Base-by-base conservation (phyloP, 2,329 filamentous ascomycete genomes). In the Lachnellula hyalina region DNA sequence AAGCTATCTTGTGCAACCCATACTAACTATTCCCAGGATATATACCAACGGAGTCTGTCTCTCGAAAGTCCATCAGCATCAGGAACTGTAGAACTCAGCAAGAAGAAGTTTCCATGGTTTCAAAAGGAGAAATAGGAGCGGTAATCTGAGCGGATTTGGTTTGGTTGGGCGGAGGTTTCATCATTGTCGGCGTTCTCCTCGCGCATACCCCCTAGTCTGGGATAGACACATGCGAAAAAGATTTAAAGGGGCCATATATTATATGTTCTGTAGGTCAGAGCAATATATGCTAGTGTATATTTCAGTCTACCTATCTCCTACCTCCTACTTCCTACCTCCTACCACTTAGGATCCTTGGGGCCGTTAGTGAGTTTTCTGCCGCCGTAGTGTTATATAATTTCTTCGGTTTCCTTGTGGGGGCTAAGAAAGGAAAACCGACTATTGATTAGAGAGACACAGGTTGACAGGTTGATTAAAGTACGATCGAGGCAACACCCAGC, bases 61-160 rank as follows among this genome's bases (percentile, higher is more conserved):
- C 73, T 86, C 17, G 83, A 86, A 68, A 81, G 77, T 47, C 55
- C 71, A 67, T 72, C 74, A 14, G 74, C 71, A 68, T 71, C 74
- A 14, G 74, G 74, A 1, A 70, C 74, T 5, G 62, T 72, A 5
- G 82, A 84, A 47, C 68, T 75, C 25, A 69, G 72, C 52, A 86
- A 80, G 73, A 85, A 85, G 73, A 85, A 85, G 67, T 86, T 86
- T 63, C 80, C 81, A 11, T 86, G 83, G 83, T 81, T 85, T 52
- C 65, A 68, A 53, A 68, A 66, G 47, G 58, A 67, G 42, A 63
- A 63, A 42, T 62, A 51, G 7, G 38, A 21, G 17, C 35, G 36
- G 21, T n/a, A 17, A 41, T 45, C 14, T 42, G 19, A 32, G 23
- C 15, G n/a, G 23, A 14, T 50, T 51, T 44, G 8, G 4, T 11